Base-by-base conservation (phyloP, 2,329 filamentous ascomycete species). In the Tolypocladium guangdongense region DNA sequence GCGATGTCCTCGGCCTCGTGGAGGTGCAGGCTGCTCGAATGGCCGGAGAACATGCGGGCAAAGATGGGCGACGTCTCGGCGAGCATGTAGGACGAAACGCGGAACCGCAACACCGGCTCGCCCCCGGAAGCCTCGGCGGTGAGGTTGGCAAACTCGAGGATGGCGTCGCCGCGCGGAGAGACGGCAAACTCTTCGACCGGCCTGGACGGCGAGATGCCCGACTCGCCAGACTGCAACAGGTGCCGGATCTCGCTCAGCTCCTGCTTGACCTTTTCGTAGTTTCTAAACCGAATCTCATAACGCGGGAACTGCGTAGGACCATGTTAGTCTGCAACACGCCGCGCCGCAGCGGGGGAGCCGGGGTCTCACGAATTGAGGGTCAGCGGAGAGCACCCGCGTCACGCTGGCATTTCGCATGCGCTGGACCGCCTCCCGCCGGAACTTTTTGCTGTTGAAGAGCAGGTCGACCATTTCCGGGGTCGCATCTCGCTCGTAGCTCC, bases 21-120 rank as follows among this genome's bases (percentile, higher is more conserved):
- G 0, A 68, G 46, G 7, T 63, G 59, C 7, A 63, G 55, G 59
- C 67, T 63, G 56, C 54, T 63, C 10, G 63, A 47, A 49, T 64
- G 61, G 0, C 64, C 64, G 1, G 64, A 59, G 50, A 81, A 76
- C 63, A 79, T 75, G 41, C 71, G 67, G 0, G 71, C 71, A 56
- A 81, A 81, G 4, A 80, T 69, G 7, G 76, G 74, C 14, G 78
- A 80, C 0, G 73, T 73, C 62, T 78, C 74, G 4, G 74, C 70
- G 16, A 80, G 63, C 62, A 77, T 69, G 56, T 74, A 68, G 1
- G 76, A 78, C 0, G 75, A 78, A 7, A 81, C 76, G 7, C 76
- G 70, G 52, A 80, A 81, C 7, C 76, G 70, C 12, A 76, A 58
- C 1, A 73, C 70, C 0, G 75, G 74, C 49, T 71, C 67, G 12